Evolutionary conservation across 345 rosid genomes (phyloP), one percentile per base, ranked within the genome.

Genomic region (Raphanus sativus): DNA sequence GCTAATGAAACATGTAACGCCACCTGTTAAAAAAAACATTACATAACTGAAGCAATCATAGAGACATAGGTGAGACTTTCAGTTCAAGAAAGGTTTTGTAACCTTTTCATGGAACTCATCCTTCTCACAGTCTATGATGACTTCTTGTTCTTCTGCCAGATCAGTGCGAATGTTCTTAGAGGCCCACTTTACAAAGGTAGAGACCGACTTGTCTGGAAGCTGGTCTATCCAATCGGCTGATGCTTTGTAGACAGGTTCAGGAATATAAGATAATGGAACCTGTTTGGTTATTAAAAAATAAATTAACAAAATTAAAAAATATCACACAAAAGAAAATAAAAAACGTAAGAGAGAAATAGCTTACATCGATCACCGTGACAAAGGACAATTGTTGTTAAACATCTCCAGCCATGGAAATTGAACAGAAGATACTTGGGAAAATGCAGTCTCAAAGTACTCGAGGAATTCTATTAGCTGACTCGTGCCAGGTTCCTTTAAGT

Each of bases 151-250:
- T 59, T 10, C 33, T 59, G 33, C 33, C 62, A 11, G 5, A 59
- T 59, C n/a, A 59, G 2, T 59, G 33, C 7, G 8, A 59, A 25
- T 25, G 4, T 25, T 59, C 30, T 25, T 59, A 59, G 16, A 59
- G 32, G 33, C 62, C 62, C 62, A 59, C 15, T 26, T 4, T 5
- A 59, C 3, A 11, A 59, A 59, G 16, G 3, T 13, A 25, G 62
- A 59, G 62, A 59, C 7, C 26, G 7, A 1, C 32, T 1, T 59
- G 30, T 26, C 15, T 59, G 62, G 15, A 59, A 59, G 15, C 6
- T 59, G 32, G 62, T 59, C 15, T 59, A 59, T 10, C 62, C 62
- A 59, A 59, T 59, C 62, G 4, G 62, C 8, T 59, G 62, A 59
- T 59, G 33, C 62, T 11, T 59, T 59, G 62, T 25, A 59, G 7